A percentile compares a stretch with the other conserved stretches of the same genome.
These are phyloP conservation scores for Sphaerulina populicola DNA, from an alignment of 2,329 filamentous ascomycete species.

Conservation along the genomic window DNA sequence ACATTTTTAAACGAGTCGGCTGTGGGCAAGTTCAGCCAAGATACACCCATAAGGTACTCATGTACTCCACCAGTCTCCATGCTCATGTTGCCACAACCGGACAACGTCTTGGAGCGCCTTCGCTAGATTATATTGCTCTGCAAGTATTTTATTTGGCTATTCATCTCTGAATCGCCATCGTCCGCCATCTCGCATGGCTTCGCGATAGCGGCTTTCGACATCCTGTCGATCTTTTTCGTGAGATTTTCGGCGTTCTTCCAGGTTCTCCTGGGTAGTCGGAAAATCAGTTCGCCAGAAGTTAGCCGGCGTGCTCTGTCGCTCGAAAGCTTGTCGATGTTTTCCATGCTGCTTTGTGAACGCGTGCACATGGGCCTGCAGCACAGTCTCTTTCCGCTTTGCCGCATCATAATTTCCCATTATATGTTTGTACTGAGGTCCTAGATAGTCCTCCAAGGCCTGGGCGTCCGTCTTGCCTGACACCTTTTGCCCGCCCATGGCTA, in stretches of 20 bases:
- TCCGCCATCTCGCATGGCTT: slow-evolving; percentile 70
- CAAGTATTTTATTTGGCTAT: slow-evolving; percentile 14
- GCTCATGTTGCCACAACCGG: neutral
- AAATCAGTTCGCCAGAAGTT: slow-evolving; percentile 91
- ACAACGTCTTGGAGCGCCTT: neutral
- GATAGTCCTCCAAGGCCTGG: slow-evolving; percentile 24
- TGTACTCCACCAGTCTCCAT: neutral
- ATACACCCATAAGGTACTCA: slow-evolving; percentile 11
- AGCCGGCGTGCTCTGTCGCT: slow-evolving; percentile 64
- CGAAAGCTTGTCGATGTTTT: slow-evolving; percentile 67
- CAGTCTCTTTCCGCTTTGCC: slow-evolving; percentile 55
- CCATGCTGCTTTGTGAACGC: slow-evolving; percentile 67
- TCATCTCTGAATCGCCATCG: slow-evolving; percentile 79
- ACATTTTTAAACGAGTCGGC: neutral
- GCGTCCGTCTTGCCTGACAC: slow-evolving; percentile 22
- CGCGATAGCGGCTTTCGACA: slow-evolving; percentile 65
- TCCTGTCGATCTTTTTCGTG: slow-evolving; percentile 54
- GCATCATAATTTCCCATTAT: slow-evolving; percentile 20
- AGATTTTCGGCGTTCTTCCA: slow-evolving; percentile 57
- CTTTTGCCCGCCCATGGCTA: slow-evolving; percentile 33
- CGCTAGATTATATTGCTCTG: neutral
- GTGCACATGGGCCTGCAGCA: slow-evolving; percentile 68
- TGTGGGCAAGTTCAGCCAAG: neutral
- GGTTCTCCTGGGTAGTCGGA: slow-evolving; percentile 73
- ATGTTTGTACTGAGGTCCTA: slow-evolving; percentile 23